Conservation (phyloP, 768 basidiomycete genomes). For the Suillus bovinus region DNA sequence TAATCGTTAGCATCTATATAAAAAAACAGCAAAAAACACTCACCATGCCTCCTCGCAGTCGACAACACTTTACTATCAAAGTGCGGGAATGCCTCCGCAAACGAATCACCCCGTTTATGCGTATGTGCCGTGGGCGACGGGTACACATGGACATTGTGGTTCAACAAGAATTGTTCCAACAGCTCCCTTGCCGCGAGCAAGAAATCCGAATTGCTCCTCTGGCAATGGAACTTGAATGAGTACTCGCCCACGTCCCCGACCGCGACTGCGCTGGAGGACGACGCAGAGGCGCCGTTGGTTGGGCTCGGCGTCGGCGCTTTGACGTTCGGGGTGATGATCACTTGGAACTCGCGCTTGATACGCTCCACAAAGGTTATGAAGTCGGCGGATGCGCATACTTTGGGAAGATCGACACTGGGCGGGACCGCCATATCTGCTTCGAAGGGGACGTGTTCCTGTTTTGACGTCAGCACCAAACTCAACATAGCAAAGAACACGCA, state of each 20-base stretch:
- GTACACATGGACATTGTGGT: conserved; percentile 82
- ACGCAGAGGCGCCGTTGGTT: conserved; percentile 47
- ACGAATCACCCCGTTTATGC: conserved; percentile 88
- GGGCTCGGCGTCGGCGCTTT: conserved; percentile 44
- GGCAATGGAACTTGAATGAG: conserved; percentile 95
- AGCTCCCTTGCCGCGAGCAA: conserved; percentile 87
- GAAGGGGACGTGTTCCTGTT: conserved; percentile 92
- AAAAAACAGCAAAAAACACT: conserved; percentile 39
- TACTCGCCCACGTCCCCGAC: conserved; percentile 53
- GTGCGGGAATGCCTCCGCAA: conserved; percentile 94
- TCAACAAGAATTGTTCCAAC: conserved; percentile 87
- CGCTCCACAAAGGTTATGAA: conserved; percentile 86
- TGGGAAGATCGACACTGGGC: conserved; percentile 74
- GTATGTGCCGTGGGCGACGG: conserved; percentile 76
- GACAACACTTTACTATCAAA: conserved; percentile 94
- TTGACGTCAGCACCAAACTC: neutral
- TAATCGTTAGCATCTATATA: conserved; percentile 12
- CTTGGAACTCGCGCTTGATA: conserved; percentile 92
- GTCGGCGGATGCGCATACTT: conserved; percentile 75
- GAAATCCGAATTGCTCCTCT: conserved; percentile 93
- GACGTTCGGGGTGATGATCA: conserved; percentile 82
- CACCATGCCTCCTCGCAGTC: conserved; percentile 68
- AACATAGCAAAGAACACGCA: conserved; percentile 36
- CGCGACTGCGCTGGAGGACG: conserved; percentile 25
- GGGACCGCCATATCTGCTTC: conserved; percentile 95